phyloP scores from a whole-genome alignment of 2,329 filamentous ascomycete species.

The Bipolaris cookei region DNA sequence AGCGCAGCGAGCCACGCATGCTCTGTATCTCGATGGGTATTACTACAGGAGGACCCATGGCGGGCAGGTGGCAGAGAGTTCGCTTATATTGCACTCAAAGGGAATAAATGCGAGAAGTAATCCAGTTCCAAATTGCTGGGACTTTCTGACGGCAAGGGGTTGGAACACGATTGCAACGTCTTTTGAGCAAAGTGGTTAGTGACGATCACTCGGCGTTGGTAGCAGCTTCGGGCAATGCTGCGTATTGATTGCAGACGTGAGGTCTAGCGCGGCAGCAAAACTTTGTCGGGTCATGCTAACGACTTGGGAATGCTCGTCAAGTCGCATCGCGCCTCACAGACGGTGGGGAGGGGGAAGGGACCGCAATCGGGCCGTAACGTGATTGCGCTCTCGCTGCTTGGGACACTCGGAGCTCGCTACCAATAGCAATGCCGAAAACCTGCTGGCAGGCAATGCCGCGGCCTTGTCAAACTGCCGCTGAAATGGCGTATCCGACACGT shows the following conservation, averaged over 20 bases:
- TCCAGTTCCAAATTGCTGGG: constrained; percentile 7
- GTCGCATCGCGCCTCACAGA: constrained; percentile 4
- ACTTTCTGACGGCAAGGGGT: neutral
- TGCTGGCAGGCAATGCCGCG: constrained; percentile 4
- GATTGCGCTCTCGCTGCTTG: constrained; percentile 8
- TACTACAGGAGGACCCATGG: neutral
- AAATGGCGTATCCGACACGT: neutral
- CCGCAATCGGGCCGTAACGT: constrained; percentile 11
- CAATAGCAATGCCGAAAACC: constrained; percentile 7
- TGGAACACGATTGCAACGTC: constrained; percentile 12
- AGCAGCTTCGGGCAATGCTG: constrained; percentile 14
- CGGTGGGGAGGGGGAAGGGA: constrained; percentile 1
- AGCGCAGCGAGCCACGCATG: constrained; percentile 4
- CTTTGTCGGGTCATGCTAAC: constrained; percentile 15
- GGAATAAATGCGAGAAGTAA: constrained; percentile 1
- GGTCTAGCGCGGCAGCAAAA: constrained; percentile 15
- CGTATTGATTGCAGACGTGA: constrained; percentile 12
- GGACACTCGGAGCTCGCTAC: constrained; percentile 5
- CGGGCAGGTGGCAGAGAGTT: neutral
- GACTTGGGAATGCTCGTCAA: constrained; percentile 6
- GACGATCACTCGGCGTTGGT: constrained; percentile 15
- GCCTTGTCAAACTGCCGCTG: constrained; percentile 7
- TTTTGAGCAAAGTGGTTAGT: constrained; percentile 8
- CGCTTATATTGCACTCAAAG: constrained; percentile 1
- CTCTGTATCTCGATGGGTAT: too few species aligned